Evolutionary conservation across 495 filamentous ascomycete genomes (phyloP), one percentile per base, ranked within the genome.

Genomic region (Xylaria scruposa): DNA sequence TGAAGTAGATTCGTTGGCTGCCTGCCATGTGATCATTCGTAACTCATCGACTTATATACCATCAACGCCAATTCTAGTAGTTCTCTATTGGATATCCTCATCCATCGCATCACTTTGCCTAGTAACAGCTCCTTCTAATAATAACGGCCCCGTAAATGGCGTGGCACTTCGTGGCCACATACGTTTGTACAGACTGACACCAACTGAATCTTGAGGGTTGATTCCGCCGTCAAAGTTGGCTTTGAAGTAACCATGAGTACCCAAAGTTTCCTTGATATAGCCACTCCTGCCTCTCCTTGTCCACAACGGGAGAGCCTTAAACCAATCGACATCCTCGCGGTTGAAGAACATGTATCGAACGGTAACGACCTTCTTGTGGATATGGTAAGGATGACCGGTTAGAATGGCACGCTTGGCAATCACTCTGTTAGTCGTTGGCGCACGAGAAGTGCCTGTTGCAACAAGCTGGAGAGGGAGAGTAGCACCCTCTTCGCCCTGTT

Each of bases 301-400:
- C 94, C 95, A 99, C 70, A 99, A 83, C 73, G 94, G 94, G 78
- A 99, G 82, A 3, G 95, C 94, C 81, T 97, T 97, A 86, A 98
- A 99, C 94, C 94, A 99, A 73, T 90, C 86, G 54, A 99, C 91
- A 78, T 99, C 97, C 81, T 97, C 94, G 19, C 88, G 80, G 82
- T 97, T 97, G 88, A 99, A 99, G 86, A 99, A 99, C 96, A 99
- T 98, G 87, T 98, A 98, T 31, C 96, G 91, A 29, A 99, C 90
- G 1, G 97, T 98, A 67, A 98, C 97, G 31, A 98, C 84, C 81
- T 92, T 93, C 85, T 95, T 96, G 88, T 99, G 95, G 76, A 99
- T 98, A 85, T 99, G 98, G 84, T 92, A 97, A 0, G 97, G 95
- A 79, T 98, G 96, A 49, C 96, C 96, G 0, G 96, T 97, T 67